Conservation (phyloP, 2,329 filamentous ascomycete species). For the Leptographium wingfieldii region DNA sequence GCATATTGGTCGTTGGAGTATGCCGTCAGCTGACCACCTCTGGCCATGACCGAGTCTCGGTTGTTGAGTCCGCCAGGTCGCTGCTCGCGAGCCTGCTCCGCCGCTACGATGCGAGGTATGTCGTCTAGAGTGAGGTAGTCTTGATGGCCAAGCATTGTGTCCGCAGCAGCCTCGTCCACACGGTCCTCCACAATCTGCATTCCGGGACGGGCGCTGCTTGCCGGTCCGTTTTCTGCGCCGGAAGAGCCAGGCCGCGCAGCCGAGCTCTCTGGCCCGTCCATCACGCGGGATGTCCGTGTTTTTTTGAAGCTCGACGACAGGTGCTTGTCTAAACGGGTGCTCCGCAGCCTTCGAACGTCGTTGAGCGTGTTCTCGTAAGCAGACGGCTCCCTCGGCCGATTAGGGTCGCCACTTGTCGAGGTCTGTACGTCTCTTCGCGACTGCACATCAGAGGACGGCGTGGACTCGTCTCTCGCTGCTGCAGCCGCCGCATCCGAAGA, state of each 20-base stretch:
- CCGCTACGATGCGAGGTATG: conserved; percentile 88
- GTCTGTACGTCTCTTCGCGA: conserved; percentile 47
- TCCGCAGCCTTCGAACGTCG: conserved; percentile 82
- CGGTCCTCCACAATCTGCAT: conserved; percentile 72
- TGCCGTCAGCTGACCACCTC: background rate
- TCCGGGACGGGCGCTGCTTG: background rate
- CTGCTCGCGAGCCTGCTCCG: conserved; percentile 88
- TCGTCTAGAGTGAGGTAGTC: conserved; percentile 91
- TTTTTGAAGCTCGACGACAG: conserved; percentile 87
- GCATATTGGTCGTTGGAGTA: background rate
- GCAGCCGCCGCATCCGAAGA: conserved; percentile 32
- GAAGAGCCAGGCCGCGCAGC: conserved; percentile 58
- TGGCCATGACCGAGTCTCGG: conserved; percentile 22
- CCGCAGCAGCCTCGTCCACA: conserved; percentile 56
- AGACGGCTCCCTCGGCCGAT: conserved; percentile 53
- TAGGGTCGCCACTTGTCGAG: conserved; percentile 31
- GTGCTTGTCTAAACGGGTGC: conserved; percentile 87
- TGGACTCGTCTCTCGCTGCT: background rate
- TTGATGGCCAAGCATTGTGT: conserved; percentile 77
- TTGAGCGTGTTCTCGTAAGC: conserved; percentile 93
- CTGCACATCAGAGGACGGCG: conserved; percentile 38
- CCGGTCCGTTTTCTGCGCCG: conserved; percentile 44
- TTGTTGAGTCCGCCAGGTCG: conserved; percentile 65
- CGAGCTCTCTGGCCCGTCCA: conserved; percentile 69
- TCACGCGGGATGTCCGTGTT: conserved; percentile 79